These are phyloP conservation scores for Pontederia paniculata DNA, from an alignment of 176 grass and related monocot species.

Conservation along the genomic window DNA sequence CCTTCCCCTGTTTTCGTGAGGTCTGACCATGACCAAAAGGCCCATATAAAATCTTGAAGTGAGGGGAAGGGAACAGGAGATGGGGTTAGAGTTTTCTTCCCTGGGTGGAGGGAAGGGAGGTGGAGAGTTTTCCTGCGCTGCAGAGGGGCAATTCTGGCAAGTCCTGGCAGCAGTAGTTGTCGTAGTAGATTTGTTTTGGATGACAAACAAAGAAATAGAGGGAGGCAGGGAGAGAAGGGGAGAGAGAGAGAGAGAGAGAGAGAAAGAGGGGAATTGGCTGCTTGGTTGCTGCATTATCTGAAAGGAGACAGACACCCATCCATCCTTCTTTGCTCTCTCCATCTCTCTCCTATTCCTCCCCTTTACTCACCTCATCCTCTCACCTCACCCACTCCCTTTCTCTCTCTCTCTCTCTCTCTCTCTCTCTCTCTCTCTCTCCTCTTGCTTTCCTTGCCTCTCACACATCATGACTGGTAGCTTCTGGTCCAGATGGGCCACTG, in stretches of 20 bases:
- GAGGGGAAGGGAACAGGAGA: slow-evolving; percentile 16
- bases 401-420: too few relatives aligned
- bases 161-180: slow-evolving; percentile 23
- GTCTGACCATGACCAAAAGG: slow-evolving; percentile 39
- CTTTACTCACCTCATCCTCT: neutral
- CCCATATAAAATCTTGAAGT: slow-evolving; percentile 29
- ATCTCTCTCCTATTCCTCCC: slow-evolving; percentile 20
- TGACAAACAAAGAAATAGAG: too few relatives aligned
- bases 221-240: slow-evolving; percentile 30
- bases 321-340: slow-evolving; percentile 18
- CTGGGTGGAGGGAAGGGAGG: slow-evolving; percentile 20
- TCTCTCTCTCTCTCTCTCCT: slow-evolving; percentile 1
- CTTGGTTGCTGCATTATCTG: slow-evolving; percentile 23
- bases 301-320: slow-evolving; percentile 16
- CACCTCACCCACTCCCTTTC: neutral
- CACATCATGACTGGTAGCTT: neutral
- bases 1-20: neutral
- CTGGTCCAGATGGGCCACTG: slow-evolving; percentile 24
- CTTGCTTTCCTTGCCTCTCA: slow-evolving; percentile 11
- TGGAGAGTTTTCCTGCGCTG: slow-evolving; percentile 30
- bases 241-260: slow-evolving; percentile 16
- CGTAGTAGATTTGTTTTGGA: neutral
- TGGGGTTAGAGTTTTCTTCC: slow-evolving; percentile 31
- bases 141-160: slow-evolving; percentile 49
- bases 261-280: slow-evolving; percentile 21